Conservation (phyloP, 768 basidiomycete genomes). For the Cytidiella melzeri region DNA sequence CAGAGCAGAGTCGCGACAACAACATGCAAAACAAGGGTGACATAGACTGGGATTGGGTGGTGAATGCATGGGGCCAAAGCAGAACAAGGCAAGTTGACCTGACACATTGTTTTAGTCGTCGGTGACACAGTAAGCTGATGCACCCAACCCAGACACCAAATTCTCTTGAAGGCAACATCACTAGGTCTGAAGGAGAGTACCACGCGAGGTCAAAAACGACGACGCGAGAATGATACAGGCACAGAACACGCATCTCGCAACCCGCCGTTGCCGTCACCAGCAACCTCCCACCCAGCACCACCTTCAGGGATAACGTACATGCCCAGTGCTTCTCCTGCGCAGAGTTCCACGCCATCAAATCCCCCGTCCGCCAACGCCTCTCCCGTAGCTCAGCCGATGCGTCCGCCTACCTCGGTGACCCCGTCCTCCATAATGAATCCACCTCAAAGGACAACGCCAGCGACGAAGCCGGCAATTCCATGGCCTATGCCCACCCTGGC, state of each 20-base stretch:
- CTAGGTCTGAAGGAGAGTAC: constrained; percentile 75
- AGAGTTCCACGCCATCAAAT: constrained; percentile 31
- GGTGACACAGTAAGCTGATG: neutral
- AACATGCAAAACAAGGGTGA: constrained; percentile 41
- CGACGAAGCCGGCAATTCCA: constrained; percentile 25
- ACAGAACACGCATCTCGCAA: constrained; percentile 18
- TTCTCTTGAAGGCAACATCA: constrained; percentile 74
- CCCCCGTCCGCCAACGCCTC: constrained; percentile 10
- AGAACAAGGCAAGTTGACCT: constrained; percentile 53
- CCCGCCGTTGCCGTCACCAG: constrained; percentile 19
- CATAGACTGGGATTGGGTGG: constrained; percentile 78
- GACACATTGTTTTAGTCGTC: neutral
- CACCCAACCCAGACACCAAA: constrained; percentile 56
- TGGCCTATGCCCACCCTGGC: constrained; percentile 76
- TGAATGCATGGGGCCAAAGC: constrained; percentile 65
- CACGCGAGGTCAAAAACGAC: constrained; percentile 54
- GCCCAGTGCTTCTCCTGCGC: constrained; percentile 13
- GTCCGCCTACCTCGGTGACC: constrained; percentile 21
- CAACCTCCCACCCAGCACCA: constrained; percentile 9
- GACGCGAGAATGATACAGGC: constrained; percentile 34
- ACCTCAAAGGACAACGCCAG: constrained; percentile 31
- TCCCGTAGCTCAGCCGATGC: constrained; percentile 12
- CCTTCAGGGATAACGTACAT: constrained; percentile 13
- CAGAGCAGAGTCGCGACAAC: constrained; percentile 55
- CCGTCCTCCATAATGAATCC: constrained; percentile 39